Conservation (phyloP, 371 early-diverging fungal species). For the Mortierella polycephala region DNA sequence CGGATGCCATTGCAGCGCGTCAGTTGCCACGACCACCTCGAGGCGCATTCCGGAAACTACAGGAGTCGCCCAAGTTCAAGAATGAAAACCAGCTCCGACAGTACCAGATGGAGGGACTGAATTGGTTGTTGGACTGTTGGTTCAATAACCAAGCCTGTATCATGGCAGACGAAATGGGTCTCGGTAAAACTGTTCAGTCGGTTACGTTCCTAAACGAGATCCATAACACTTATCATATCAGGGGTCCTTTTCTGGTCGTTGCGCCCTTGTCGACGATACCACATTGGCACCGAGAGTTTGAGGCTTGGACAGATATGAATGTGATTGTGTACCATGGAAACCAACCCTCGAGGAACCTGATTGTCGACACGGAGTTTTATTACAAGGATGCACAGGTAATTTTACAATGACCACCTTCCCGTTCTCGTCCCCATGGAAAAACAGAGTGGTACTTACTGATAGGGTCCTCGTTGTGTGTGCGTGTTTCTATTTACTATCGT, state of each 20-base stretch:
- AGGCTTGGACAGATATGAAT: conserved; percentile 81
- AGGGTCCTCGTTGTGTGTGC: too few relatives aligned
- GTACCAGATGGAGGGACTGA: conserved; percentile 80
- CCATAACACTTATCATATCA: conserved; percentile 67
- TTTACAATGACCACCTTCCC: too few relatives aligned
- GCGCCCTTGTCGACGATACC: conserved; percentile 84
- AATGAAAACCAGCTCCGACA: conserved; percentile 76
- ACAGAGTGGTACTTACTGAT: too few relatives aligned
- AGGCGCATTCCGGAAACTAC: conserved; percentile 69
- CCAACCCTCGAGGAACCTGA: conserved; percentile 63
- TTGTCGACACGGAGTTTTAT: conserved; percentile 79
- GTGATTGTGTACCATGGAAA: conserved; percentile 81
- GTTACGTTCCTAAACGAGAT: conserved; percentile 78
- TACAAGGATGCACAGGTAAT: conserved; percentile 63
- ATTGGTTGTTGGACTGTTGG: conserved; percentile 82
- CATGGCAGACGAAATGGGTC: conserved; percentile 90
- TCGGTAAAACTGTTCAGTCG: conserved; percentile 89
- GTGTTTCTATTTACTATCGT: neutral
- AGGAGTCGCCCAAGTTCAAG: conserved; percentile 74
- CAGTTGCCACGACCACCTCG: conserved; percentile 65
- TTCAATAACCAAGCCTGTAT: conserved; percentile 74
- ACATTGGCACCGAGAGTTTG: conserved; percentile 83
- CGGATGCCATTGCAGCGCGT: conserved; percentile 57
- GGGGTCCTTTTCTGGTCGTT: conserved; percentile 80
- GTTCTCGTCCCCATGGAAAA: too few relatives aligned